A percentile compares a stretch with the other conserved stretches of the same genome.
phyloP scores from a whole-genome alignment of 2,329 filamentous ascomycete genomes.

The Whalleya microplaca region DNA sequence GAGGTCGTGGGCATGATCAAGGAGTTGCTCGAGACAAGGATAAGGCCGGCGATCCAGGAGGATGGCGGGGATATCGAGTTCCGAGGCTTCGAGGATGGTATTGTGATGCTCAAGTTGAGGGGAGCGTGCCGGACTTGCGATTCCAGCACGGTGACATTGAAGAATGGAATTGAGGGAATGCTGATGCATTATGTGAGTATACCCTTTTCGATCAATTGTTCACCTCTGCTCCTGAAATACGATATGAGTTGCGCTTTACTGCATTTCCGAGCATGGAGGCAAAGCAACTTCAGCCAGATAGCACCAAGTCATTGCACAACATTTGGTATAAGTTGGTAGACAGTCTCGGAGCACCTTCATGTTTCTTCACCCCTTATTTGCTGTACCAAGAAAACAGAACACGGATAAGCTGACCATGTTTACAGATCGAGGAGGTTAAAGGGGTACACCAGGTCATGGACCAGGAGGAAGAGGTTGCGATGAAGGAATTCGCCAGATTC shows the following conservation, averaged over 20 bases:
- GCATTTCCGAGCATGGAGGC: background rate
- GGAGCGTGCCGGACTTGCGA: constrained; percentile 96
- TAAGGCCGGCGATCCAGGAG: constrained; percentile 94
- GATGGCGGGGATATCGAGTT: constrained; percentile 98
- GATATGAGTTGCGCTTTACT: background rate
- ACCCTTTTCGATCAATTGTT: constrained; percentile 3
- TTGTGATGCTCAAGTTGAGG: constrained; percentile 83
- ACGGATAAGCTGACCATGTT: constrained; percentile 33
- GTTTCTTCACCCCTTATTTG: background rate
- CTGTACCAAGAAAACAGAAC: background rate
- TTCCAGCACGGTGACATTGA: constrained; percentile 93
- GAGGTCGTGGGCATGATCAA: constrained; percentile 99
- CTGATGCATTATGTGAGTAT: constrained; percentile 87
- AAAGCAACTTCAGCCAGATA: background rate
- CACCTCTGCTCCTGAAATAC: background rate
- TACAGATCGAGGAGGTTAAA: constrained; percentile 91
- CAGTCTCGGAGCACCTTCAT: background rate
- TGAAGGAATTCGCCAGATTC: constrained; percentile 90
- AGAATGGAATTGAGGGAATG: constrained; percentile 99
- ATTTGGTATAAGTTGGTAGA: background rate
- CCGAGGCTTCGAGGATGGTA: constrained; percentile 82
- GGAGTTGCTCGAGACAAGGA: constrained; percentile 92
- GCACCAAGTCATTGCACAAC: background rate
- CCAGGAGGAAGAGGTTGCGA: constrained; percentile 85
- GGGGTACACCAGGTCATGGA: constrained; percentile 90